Base-by-base conservation (phyloP, 2,329 filamentous ascomycete species). In the Talaromyces atroroseus region DNA sequence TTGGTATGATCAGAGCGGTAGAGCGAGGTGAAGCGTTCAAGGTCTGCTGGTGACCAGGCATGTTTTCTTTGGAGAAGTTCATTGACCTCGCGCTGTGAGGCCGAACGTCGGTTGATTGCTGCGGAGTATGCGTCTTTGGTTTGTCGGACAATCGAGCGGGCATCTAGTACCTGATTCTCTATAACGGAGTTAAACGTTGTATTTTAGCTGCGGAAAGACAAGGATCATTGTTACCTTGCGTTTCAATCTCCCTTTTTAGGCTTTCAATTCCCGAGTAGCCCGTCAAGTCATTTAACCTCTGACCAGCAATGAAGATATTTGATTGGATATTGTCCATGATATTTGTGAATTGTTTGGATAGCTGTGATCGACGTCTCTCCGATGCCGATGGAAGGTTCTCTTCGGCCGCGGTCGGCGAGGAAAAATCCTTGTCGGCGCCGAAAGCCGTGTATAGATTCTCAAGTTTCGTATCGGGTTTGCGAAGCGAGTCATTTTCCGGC, bases 31-130 rank as follows among this genome's bases (percentile, higher is more conserved):
- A 99, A 99, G 56, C 92, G 86, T 74, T 99, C 94, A 29, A 99
- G 82, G 74, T 99, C 94, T 1, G 78, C 71, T 0, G 92, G 86
- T 0, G 86, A 85, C 94, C 94, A 99, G 18, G 86, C 88, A 72
- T 96, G 90, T 74, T 99, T 97, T 57, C 94, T 85, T 60, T 96
- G 92, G 7, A 99, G 82, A 23, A 99, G 82, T 21, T 91, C 90
- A 48, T 95, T 96, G 40, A 97, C 92, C 77, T 99, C 94, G 63
- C 94, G 90, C 75, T 97, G 92, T 1, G 92, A 95, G 16, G 87
- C 78, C n/a, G 90, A 87, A 63, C 95, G 89, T 63, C 87, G 85
- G 55, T 87, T 81, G 62, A 94, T 92, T 32, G 91, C 90, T n/a
- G 84, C 80, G 65, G 92, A 88, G 78, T 97, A 95, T 49, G 80